phyloP scores from a whole-genome alignment of 2,329 filamentous ascomycete genomes.

The Shiraia bambusicola region DNA sequence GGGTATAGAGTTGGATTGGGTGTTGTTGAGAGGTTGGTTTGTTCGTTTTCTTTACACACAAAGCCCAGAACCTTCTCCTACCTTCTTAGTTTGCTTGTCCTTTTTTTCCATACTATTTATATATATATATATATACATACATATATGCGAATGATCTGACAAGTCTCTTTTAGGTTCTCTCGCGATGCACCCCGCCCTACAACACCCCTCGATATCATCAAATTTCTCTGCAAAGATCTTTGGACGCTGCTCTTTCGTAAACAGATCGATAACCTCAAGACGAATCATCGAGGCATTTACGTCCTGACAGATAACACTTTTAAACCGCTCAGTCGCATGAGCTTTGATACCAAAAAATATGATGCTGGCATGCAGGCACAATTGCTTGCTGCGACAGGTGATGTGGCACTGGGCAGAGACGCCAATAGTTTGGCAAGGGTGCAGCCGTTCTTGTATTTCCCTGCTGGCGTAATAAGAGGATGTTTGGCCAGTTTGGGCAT shows the following conservation, averaged over 20 bases:
- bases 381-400: slow-evolving; percentile 36
- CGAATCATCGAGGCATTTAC: slow-evolving; percentile 94
- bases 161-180: too few species aligned
- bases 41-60: too few species aligned
- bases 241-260: slow-evolving; percentile 95
- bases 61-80: too few species aligned
- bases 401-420: slow-evolving; percentile 54
- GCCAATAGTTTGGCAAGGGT: slow-evolving; percentile 34
- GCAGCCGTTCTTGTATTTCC: slow-evolving; percentile 82
- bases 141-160: too few species aligned
- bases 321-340: slow-evolving; percentile 86
- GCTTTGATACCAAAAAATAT: slow-evolving; percentile 60
- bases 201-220: slow-evolving; percentile 92
- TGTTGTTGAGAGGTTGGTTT: slow-evolving; percentile 78
- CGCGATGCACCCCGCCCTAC: slow-evolving; percentile 83
- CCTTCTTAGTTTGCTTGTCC: too few species aligned
- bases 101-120: neutral
- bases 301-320: slow-evolving; percentile 93
- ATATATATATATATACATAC: neutral
- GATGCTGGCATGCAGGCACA: slow-evolving; percentile 28
- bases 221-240: slow-evolving; percentile 97
- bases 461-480: slow-evolving; percentile 87
- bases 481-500: slow-evolving; percentile 92
- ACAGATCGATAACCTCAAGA: slow-evolving; percentile 98
- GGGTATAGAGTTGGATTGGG: slow-evolving; percentile 93